These are phyloP conservation scores for Aspergillus aculeatinus DNA, from an alignment of 2,329 filamentous ascomycete genomes.

Conservation along the genomic window DNA sequence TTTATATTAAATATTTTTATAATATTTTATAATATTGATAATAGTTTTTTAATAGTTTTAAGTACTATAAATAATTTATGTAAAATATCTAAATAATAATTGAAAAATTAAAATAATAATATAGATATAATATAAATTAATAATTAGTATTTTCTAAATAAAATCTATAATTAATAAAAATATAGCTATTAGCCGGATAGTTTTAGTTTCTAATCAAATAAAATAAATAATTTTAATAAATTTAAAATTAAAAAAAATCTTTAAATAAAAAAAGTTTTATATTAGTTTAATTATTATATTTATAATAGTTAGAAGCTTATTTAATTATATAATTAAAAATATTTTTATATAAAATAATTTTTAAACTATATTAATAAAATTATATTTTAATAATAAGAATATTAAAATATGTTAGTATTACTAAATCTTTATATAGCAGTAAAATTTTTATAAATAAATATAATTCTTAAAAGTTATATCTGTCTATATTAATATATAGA, in stretches of 20 bases:
- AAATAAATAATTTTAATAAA: background rate
- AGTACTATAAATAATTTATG: background rate
- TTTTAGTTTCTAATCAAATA: background rate
- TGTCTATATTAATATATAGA: too few relatives aligned
- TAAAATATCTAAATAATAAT: constrained; percentile 5
- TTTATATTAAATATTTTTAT: constrained; percentile 13
- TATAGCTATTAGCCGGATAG: too few relatives aligned
- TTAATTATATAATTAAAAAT: too few relatives aligned
- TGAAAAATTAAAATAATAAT: background rate
- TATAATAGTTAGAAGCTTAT: background rate
- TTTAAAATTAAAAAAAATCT: background rate
- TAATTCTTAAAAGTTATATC: too few relatives aligned
- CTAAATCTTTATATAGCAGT: too few relatives aligned
- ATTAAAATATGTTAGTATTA: too few relatives aligned
- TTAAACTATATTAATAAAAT: too few relatives aligned
- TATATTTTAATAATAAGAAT: too few relatives aligned
- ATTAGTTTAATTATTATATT: background rate
- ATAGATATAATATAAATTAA: background rate
- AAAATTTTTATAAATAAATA: too few relatives aligned
- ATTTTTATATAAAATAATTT: too few relatives aligned
- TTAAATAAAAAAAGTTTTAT: background rate
- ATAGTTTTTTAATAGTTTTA: constrained; percentile 10
- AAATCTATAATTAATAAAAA: too few relatives aligned
- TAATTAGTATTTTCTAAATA: too few relatives aligned
- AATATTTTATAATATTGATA: constrained; percentile 16